These are phyloP conservation scores for Leccinellum albellum DNA, from an alignment of 768 basidiomycete genomes.

Conservation along the genomic window DNA sequence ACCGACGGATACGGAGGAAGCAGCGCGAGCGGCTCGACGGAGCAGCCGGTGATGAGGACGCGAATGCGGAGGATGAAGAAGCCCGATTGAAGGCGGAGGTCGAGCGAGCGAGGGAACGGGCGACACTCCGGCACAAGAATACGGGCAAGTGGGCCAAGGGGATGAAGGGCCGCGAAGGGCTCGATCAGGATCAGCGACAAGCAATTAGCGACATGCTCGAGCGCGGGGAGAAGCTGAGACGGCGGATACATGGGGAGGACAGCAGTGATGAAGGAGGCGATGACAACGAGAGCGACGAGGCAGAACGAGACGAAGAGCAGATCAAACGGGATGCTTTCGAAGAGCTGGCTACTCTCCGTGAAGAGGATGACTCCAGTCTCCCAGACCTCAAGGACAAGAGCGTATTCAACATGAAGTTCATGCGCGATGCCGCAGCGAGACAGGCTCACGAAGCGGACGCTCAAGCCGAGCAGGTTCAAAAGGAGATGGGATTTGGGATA, in stretches of 20 bases:
- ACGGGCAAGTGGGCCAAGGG: constrained; percentile 85
- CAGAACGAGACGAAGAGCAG: constrained; percentile 36
- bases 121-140: constrained; percentile 83
- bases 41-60: constrained; percentile 31
- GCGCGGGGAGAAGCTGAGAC: constrained; percentile 71
- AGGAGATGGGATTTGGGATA: constrained; percentile 55
- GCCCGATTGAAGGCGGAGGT: constrained; percentile 65
- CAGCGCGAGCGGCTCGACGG: constrained; percentile 59
- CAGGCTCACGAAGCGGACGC: constrained; percentile 53
- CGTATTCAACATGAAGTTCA: constrained; percentile 96
- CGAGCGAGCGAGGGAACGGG: constrained; percentile 82
- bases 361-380: constrained; percentile 31
- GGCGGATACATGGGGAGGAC: constrained; percentile 68
- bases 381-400: constrained; percentile 49
- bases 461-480: constrained; percentile 68
- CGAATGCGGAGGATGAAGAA: constrained; percentile 42
- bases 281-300: constrained; percentile 38
- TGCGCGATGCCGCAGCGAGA: constrained; percentile 85
- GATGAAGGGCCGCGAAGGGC: constrained; percentile 66
- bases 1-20: constrained; percentile 79
- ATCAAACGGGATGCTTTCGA: constrained; percentile 74
- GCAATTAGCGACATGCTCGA: constrained; percentile 86
- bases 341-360: constrained; percentile 57
- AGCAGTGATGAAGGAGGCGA: constrained; percentile 53
- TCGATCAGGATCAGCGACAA: constrained; percentile 55